Base-by-base conservation (phyloP, 2,329 filamentous ascomycete species). In the Sordariomycetes sp. region DNA sequence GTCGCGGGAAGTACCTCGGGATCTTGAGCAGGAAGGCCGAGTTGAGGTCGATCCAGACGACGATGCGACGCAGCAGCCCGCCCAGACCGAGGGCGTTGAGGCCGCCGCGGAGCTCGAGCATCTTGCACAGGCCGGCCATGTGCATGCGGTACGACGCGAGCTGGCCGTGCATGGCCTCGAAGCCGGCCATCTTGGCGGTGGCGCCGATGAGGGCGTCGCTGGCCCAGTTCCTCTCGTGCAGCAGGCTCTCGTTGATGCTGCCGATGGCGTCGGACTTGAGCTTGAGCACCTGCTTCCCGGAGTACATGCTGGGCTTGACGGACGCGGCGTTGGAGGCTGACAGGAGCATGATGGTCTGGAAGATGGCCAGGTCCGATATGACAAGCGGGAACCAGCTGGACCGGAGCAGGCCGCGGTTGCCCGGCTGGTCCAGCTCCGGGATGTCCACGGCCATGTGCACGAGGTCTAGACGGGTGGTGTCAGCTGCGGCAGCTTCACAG, bases 131-230 rank as follows among this genome's bases (percentile, higher is more conserved):
- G 4, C 59, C 66, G 2, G 50, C 49, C 68, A 71, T 71, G 49
- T 72, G 67, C 5, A 60, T 57, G 33, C 55, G 48, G 38, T 64
- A 70, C 11, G 56, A 53, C 4, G 52, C 45, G 15, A 54, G 42
- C 15, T 57, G 54, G 16, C 66, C 66, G 41, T 62, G 68, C 39
- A 69, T 61, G n/a, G 65, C 64, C 43, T 72, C 68, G 44, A 66
- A 71, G 39, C 59, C 63, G 8, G 66, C 67, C 64, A 72, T 66
- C 40, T 67, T 65, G 21, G 63, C 63, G 4, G 68, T 63, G 3
- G 67, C 65, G 8, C 59, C 62, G 33, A 70, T 57, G 21, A 68
- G 39, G 11, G 57, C 57, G 42, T 70, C 64, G 39, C 49, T 59
- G 6, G 57, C 46, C 5, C 43, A 42, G 5, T 30, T 40, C 12